Conservation (phyloP, 2,329 filamentous ascomycete species). For the Trichoderma citrinoviride region DNA sequence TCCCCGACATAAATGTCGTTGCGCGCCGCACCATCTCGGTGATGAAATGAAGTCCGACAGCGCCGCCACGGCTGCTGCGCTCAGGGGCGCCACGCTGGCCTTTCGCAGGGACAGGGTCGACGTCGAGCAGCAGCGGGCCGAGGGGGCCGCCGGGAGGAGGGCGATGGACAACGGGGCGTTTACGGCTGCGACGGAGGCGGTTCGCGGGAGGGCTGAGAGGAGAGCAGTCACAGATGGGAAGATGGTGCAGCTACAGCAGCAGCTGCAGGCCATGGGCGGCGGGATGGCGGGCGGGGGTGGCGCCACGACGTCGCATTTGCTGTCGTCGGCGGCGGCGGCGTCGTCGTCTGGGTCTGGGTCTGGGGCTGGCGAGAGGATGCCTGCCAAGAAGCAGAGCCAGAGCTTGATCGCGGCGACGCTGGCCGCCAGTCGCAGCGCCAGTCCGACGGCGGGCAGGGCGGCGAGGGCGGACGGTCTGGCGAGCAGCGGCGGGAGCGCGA, state of each 20-base stretch:
- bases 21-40: slow-evolving; percentile 25
- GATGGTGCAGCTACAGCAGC: slow-evolving; percentile 25
- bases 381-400: slow-evolving; percentile 54
- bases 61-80: slow-evolving; percentile 45
- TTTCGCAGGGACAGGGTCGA: slow-evolving; percentile 40
- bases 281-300: slow-evolving; percentile 27
- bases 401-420: slow-evolving; percentile 58
- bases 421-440: slow-evolving; percentile 52
- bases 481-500: slow-evolving; percentile 26
- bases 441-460: slow-evolving; percentile 27
- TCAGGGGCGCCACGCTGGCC: slow-evolving; percentile 55
- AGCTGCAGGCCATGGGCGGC: slow-evolving; percentile 12
- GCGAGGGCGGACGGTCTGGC: slow-evolving; percentile 34
- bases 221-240: slow-evolving; percentile 28
- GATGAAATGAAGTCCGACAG: slow-evolving; percentile 40
- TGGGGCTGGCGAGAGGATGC: slow-evolving; percentile 28
- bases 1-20: slow-evolving; percentile 25
- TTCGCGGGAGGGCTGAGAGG: slow-evolving; percentile 17
- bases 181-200: slow-evolving; percentile 45
- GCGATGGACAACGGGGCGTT: slow-evolving; percentile 40
- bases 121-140: slow-evolving; percentile 20
- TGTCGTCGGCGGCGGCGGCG: slow-evolving; percentile 18
- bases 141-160: neutral
- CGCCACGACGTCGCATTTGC: slow-evolving; percentile 24
- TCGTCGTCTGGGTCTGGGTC: slow-evolving; percentile 23